Evolutionary conservation across 352 stramenopile species (phyloP), one percentile per base, ranked within the genome.

Genomic region (Phytophthora chlamydospora): DNA sequence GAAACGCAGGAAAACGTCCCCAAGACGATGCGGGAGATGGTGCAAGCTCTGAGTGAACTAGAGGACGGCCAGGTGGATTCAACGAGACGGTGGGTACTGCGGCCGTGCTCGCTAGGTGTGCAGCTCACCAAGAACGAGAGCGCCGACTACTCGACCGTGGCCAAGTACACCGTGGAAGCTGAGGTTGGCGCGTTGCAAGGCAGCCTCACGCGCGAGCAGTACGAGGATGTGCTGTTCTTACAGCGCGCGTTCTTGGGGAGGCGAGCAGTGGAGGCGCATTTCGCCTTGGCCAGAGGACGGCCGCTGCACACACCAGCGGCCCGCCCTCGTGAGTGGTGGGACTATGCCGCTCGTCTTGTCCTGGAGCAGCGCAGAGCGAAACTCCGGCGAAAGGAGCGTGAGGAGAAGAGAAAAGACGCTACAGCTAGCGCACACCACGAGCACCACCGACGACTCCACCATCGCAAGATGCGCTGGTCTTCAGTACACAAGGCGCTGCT

Each of bases 81-180:
- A 35, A 39, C 29, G 5, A 57, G 63, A 10, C 45, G 71, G 31
- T 91, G 83, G 83, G 52, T 90, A 29, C 40, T 91, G 24, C 66
- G 55, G 11, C 83, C 83, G 7, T 85, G 71, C 35, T 80, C 76
- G 1, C 21, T 93, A 4, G 70, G 36, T 2, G 82, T 90, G 27
- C 80, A 87, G 10, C 47, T 93, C 14, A 92, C 83, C 27, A 92
- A 93, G 68, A 95, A 93, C 52, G 85, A 95, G 57, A 91, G 77
- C 32, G 54, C 71, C 4, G 74, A 91, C 43, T 94, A 89, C 53
- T 78, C 76, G 17, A 58, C 68, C 7, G 78, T 73, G 5, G 80
- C 85, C 35, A 94, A 92, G 63, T 90, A 84, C 56, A 81, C 78
- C 3, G 62, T 92, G 11, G 73, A 85, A 31, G 73, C 83, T 4